These are phyloP conservation scores for Buddleja alternifolia DNA, from an alignment of 257 asterid genomes.

Conservation along the genomic window DNA sequence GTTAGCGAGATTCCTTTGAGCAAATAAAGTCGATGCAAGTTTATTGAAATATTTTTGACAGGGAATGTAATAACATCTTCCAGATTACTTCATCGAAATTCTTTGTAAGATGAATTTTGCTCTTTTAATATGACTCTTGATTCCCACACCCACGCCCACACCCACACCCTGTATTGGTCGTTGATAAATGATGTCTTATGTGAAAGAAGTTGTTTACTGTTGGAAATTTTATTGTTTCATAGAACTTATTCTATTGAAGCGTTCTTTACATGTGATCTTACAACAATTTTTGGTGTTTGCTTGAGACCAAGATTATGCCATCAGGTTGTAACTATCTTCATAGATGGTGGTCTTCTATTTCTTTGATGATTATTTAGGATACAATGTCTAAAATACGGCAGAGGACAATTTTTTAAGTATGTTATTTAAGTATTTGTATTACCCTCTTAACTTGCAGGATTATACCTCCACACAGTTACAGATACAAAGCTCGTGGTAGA, in stretches of 20 bases:
- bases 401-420: neutral
- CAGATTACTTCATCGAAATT: constrained; percentile 7
- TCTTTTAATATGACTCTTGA: neutral
- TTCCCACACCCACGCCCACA: too few species aligned
- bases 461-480: constrained; percentile 83
- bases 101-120: neutral
- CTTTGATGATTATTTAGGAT: neutral
- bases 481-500: constrained; percentile 91
- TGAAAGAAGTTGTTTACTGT: neutral
- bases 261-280: neutral
- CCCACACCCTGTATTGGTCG: neutral
- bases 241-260: neutral
- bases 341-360: neutral
- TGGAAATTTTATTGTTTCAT: neutral
- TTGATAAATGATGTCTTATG: neutral
- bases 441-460: constrained; percentile 61
- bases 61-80: constrained; percentile 5
- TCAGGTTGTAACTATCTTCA: neutral
- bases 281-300: neutral
- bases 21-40: neutral
- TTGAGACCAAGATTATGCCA: constrained; percentile 3
- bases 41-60: neutral
- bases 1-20: neutral
- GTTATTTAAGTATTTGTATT: constrained; percentile 24
- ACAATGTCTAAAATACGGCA: neutral